These are phyloP conservation scores for Ogataea pilisensis DNA, from an alignment of 805 yeast species.

Conservation along the genomic window DNA sequence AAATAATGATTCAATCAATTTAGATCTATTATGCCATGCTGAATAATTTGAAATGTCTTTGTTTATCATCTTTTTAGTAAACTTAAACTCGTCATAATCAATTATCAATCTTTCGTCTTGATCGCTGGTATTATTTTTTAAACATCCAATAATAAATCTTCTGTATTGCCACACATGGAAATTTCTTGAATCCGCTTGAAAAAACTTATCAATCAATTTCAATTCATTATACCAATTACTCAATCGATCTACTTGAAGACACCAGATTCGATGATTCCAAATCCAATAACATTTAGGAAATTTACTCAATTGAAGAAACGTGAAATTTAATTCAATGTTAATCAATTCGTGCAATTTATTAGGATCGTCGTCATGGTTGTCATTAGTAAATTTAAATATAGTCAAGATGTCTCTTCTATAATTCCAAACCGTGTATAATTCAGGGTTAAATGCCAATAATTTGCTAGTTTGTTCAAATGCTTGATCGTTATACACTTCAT, in stretches of 20 bases:
- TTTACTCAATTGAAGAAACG: constrained; percentile 51
- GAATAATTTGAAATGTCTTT: constrained; percentile 87
- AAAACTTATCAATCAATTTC: constrained; percentile 59
- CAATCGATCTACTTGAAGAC: constrained; percentile 43
- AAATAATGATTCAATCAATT: constrained; percentile 55
- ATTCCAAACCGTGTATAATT: constrained; percentile 88
- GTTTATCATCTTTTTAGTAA: constrained; percentile 75
- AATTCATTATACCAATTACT: constrained; percentile 73
- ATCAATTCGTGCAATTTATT: constrained; percentile 29
- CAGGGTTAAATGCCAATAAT: constrained; percentile 70
- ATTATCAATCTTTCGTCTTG: constrained; percentile 16
- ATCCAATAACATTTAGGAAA: constrained; percentile 95
- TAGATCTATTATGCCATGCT: constrained; percentile 91
- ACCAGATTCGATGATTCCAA: constrained; percentile 92
- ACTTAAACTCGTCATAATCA: constrained; percentile 57
- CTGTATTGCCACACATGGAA: constrained; percentile 97
- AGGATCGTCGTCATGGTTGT: constrained; percentile 11
- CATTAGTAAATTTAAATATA: constrained; percentile 23
- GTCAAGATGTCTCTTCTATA: constrained; percentile 69
- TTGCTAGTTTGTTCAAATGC: constrained; percentile 52
- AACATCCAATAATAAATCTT: constrained; percentile 53
- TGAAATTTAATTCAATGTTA: constrained; percentile 56
- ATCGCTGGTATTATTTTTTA: constrained; percentile 13
- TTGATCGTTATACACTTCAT: constrained; percentile 29
- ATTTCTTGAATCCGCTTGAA: constrained; percentile 74